phyloP scores from a whole-genome alignment of 495 filamentous ascomycete species.

The Annulohypoxylon nitens region DNA sequence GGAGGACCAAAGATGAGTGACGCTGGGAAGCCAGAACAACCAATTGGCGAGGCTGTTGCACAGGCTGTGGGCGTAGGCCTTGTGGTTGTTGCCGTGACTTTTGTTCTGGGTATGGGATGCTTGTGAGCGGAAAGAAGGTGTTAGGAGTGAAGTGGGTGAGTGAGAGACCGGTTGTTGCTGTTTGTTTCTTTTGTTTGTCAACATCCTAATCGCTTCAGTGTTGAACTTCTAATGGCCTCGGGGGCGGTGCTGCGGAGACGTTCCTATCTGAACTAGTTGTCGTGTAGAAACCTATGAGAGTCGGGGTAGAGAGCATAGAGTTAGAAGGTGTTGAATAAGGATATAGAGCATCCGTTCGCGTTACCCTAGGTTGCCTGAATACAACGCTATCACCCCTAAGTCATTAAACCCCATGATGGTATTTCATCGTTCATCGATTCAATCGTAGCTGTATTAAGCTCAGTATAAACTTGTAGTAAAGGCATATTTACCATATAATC shows the following conservation, averaged over 20 bases:
- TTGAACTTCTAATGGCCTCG: not conserved
- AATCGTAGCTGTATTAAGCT: slow-evolving; percentile 17
- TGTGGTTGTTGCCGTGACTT: slow-evolving; percentile 27
- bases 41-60: slow-evolving; percentile 22
- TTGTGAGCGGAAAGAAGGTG: not conserved
- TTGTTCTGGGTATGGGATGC: slow-evolving; percentile 18
- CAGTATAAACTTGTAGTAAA: not conserved
- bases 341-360: slow-evolving; percentile 31
- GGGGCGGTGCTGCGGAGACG: not conserved
- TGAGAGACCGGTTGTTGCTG: not conserved
- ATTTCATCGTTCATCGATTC: not conserved
- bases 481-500: not conserved
- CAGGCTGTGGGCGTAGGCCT: slow-evolving; percentile 31
- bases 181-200: not conserved
- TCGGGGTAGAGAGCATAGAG: not conserved
- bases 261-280: slow-evolving; percentile 8
- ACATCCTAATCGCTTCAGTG: not conserved
- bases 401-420: not conserved
- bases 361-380: slow-evolving; percentile 13
- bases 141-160: not conserved
- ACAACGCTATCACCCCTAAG: slow-evolving; percentile 8
- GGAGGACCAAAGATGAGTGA: not conserved
- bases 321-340: slow-evolving; percentile 11
- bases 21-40: not conserved
- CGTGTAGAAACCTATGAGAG: not conserved